phyloP scores from a whole-genome alignment of 306 rosid genomes.

The Astragalus glycyphyllos region DNA sequence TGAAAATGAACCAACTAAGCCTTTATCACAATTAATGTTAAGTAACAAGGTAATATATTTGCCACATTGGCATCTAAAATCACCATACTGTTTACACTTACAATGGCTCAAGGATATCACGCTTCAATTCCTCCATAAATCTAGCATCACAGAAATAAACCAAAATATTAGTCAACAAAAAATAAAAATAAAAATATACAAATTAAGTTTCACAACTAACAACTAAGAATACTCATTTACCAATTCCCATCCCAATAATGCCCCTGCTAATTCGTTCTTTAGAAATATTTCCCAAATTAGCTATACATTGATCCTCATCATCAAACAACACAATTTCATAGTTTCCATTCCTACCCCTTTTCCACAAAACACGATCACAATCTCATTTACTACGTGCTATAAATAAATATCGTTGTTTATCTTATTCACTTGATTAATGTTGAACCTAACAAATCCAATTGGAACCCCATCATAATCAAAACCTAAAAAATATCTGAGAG shows the following conservation, averaged over 20 bases:
- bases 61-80: slow-evolving; percentile 33
- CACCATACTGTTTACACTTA: slow-evolving; percentile 45
- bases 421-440: slow-evolving; percentile 13
- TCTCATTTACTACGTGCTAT: neutral
- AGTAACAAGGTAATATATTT: slow-evolving; percentile 6
- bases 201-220: neutral
- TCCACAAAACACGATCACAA: slow-evolving; percentile 26
- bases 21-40: slow-evolving; percentile 25
- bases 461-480: too few relatives aligned
- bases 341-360: slow-evolving; percentile 27
- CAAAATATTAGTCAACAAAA: slow-evolving; percentile 36
- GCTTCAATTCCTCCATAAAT: slow-evolving; percentile 47
- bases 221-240: slow-evolving; percentile 31
- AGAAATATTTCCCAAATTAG: slow-evolving; percentile 42
- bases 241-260: slow-evolving; percentile 1
- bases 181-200: neutral
- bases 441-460: slow-evolving; percentile 8
- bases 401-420: slow-evolving; percentile 14
- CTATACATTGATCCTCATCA: slow-evolving; percentile 29
- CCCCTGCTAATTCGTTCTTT: slow-evolving; percentile 29
- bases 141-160: slow-evolving; percentile 39
- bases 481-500: slow-evolving; percentile 24
- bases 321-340: slow-evolving; percentile 5
- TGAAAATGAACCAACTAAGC: slow-evolving; percentile 16
- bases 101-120: slow-evolving; percentile 41